phyloP scores from a whole-genome alignment of 2,329 filamentous ascomycete genomes.

The Paraphaeosphaeria sporulosa region DNA sequence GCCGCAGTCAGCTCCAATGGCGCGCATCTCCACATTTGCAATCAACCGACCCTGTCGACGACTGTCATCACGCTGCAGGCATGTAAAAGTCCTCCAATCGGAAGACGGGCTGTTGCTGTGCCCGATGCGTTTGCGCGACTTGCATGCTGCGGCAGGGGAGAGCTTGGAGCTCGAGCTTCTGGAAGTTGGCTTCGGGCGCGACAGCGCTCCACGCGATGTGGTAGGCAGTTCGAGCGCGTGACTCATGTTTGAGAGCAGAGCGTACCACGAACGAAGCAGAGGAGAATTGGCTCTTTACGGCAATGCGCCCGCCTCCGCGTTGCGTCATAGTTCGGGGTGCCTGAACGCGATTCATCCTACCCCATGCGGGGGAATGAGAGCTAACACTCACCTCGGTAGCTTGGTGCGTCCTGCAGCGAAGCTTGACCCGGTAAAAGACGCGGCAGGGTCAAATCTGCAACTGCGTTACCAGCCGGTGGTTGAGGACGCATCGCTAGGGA shows the following conservation, averaged over 20 bases:
- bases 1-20: constrained; percentile 11
- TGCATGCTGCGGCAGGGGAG: constrained; percentile 12
- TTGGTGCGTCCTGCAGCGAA: constrained; percentile 6
- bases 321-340: constrained; percentile 9
- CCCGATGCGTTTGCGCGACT: constrained; percentile 5
- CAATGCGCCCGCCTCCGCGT: not conserved
- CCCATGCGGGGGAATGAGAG: constrained; percentile 18
- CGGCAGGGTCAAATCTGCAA: constrained; percentile 1
- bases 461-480: constrained; percentile 8
- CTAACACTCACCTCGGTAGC: constrained; percentile 5
- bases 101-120: not conserved
- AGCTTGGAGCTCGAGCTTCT: constrained; percentile 10
- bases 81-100: constrained; percentile 17
- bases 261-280: not conserved
- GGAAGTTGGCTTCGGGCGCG: not conserved
- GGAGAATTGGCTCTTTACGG: not conserved
- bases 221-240: too few species aligned
- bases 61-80: constrained; percentile 15
- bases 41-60: constrained; percentile 10
- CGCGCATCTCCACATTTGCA: constrained; percentile 14
- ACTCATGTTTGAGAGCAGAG: not conserved
- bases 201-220: not conserved
- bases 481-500: not conserved
- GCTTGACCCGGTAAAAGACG: constrained; percentile 8
- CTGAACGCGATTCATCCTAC: constrained; percentile 2